Evolutionary conservation across 2,329 filamentous ascomycete species (phyloP).

Genomic region (Byssoonygena ceratinophila): DNA sequence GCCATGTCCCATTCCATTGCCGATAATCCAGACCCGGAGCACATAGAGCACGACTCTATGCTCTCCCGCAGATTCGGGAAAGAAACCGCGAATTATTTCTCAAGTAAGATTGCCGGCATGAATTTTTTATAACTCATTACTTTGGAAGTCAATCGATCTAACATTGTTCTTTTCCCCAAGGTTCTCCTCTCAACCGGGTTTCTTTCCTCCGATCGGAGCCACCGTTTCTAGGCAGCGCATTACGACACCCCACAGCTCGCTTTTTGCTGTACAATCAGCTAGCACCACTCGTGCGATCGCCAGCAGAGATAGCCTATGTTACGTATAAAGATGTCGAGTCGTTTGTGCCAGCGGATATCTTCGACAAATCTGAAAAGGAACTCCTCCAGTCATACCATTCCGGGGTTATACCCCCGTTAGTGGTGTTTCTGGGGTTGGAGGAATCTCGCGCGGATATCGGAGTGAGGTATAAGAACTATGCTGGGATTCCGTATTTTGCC

Average conservation of each 20-base stretch:
- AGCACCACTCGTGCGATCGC: slow-evolving; percentile 57
- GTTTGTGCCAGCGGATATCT: slow-evolving; percentile 62
- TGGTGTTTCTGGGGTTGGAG: slow-evolving; percentile 78
- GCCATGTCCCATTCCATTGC: slow-evolving; percentile 10
- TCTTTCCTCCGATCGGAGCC: slow-evolving; percentile 42
- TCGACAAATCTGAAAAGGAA: slow-evolving; percentile 60
- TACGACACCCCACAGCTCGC: slow-evolving; percentile 38
- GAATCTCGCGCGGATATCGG: slow-evolving; percentile 45
- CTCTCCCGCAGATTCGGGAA: slow-evolving; percentile 40
- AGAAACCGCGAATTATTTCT: slow-evolving; percentile 44
- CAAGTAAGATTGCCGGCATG: slow-evolving; percentile 28
- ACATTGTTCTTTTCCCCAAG: slow-evolving; percentile 22
- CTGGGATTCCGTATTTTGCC: slow-evolving; percentile 76
- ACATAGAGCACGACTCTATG: slow-evolving; percentile 49
- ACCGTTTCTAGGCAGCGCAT: slow-evolving; percentile 38
- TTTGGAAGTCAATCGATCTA: background rate
- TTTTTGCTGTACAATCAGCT: slow-evolving; percentile 76
- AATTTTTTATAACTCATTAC: background rate
- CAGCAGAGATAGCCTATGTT: slow-evolving; percentile 56
- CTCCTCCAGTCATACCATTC: slow-evolving; percentile 66
- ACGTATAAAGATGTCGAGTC: slow-evolving; percentile 57
- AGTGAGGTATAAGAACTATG: slow-evolving; percentile 49
- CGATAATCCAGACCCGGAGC: slow-evolving; percentile 46
- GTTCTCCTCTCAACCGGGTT: slow-evolving; percentile 41
- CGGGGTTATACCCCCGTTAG: slow-evolving; percentile 51